Evolutionary conservation across 176 grass and related monocot genomes (phyloP), one percentile per base, ranked within the genome.

Genomic region (Miscanthus lutarioriparius): DNA sequence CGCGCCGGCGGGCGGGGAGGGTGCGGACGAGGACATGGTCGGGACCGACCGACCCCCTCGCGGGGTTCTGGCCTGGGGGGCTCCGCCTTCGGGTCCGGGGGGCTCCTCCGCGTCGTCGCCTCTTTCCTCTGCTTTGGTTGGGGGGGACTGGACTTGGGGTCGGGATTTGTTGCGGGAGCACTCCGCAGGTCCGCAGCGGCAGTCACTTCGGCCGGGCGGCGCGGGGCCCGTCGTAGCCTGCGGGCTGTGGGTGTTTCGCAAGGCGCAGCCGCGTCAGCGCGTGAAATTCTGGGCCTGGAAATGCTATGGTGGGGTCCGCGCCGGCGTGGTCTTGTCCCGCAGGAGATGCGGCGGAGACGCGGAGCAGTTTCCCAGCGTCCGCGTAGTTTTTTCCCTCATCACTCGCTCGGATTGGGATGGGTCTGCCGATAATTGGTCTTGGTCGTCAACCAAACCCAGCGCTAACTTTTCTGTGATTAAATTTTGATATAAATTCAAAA

Each of bases 1-100:
- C 70, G 79, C 59, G 37, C 61, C 83, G 37, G n/a, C 11, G 17
- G 83, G 37, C 5, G 84, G 67, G 45, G 84, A 75, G 8, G 82
- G 84, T 14, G 47, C 47, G 8, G 92, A 63, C 20, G 83, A 81
- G 65, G 92, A 91, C 92, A 94, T 94, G 65, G 65, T 43, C 30
- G 44, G 47, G 70, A 44, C n/a, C 30, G 43, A 27, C 30, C 26
- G 40, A 32, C 19, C 27, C 25, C 6, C 37, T 47, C 26, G 20
- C 48, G 1, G 13, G 67, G 62, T 30, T 28, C 16, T 51, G 47
- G 35, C 78, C 49, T 87, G 68, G 75, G 62, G 72, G 28, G 28
- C 83, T 86, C 79, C 80, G 88, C 74, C 86, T 68, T 64, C 27
- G 70, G 26, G 38, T 23, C 4, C n/a, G n/a, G n/a, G 58, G 9